Evolutionary conservation across 805 yeast species (phyloP), one percentile per base, ranked within the genome.

Genomic region (Candida odintsovae): DNA sequence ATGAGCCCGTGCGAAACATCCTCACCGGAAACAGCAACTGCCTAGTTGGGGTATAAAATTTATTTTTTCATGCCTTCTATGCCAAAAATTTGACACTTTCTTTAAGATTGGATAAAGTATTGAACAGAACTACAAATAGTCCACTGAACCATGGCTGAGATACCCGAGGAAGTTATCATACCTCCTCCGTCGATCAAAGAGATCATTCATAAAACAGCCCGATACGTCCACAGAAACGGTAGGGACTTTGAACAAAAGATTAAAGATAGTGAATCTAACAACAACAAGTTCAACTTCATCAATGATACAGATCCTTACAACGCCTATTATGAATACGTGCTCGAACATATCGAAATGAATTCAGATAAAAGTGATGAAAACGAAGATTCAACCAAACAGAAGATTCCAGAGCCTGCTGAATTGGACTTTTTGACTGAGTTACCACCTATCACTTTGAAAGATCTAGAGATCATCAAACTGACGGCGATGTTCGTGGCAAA

Each of bases 161-260:
- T 71, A 1, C 74, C 73, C 2, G 73, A 68, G 0, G 71, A 67
- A 19, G 58, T 77, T 11, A 71, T 71, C 10, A 69, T 80, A 2
- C 86, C 89, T 0, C 82, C 86, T 3, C 75, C 69, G 9, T 71
- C 73, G 12, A 55, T 74, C 6, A 65, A 68, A 50, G 72, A 72
- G 15, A 72, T 77, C 18, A 82, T 90, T 18, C 81, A 77, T 43
- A 86, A 83, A 57, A 86, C 96, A 0, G 89, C 83, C 0, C 76
- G 70, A 4, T 87, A 83, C 56, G 88, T 90, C 6, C 54, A 66
- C 25, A 71, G 84, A 50, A 85, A 87, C 57, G 96, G 96, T 0
- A 56, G 61, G 1, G 67, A 75, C 2, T 86, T 88, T 64, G 94
- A 83, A 55, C 67, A 68, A 10, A 68, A 84, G 42, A 73, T 87